phyloP scores from a whole-genome alignment of 306 rosid genomes.

The Prunus persica region DNA sequence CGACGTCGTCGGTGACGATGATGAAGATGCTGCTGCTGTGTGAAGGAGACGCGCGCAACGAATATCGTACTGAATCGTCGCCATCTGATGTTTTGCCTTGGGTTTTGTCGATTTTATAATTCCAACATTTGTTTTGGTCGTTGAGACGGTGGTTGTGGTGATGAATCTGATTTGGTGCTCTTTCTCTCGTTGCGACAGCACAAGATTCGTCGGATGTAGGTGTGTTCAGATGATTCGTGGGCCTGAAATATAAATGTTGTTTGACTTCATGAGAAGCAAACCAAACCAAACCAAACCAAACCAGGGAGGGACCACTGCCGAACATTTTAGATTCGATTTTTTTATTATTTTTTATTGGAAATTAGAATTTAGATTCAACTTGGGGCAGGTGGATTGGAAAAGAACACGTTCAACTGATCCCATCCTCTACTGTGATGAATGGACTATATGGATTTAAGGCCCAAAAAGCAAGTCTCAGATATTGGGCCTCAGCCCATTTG shows the following conservation, averaged over 20 bases:
- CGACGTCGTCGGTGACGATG: neutral
- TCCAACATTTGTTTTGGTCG: neutral
- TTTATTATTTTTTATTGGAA: neutral
- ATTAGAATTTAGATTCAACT: neutral
- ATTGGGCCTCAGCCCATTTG: neutral
- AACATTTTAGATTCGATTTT: neutral
- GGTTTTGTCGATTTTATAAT: neutral
- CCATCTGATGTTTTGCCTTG: constrained; percentile 28
- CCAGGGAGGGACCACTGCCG: too few relatives aligned
- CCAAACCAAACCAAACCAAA: too few relatives aligned
- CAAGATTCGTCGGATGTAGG: neutral
- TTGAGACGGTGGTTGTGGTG: neutral
- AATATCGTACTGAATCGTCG: constrained; percentile 56
- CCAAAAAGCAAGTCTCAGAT: neutral
- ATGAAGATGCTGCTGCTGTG: constrained; percentile 20
- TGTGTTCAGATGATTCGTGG: neutral
- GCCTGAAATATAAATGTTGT: neutral
- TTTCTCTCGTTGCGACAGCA: neutral
- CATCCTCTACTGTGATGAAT: too few relatives aligned
- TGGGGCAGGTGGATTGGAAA: neutral
- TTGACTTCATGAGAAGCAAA: too few relatives aligned
- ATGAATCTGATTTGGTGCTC: neutral
- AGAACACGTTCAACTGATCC: neutral
- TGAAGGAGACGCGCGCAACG: constrained; percentile 42
- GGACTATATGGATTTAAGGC: neutral